Evolutionary conservation across 164 flowering plant species (phyloP), one percentile per base, ranked within the genome.

Genomic region (Buxus sempervirens): DNA sequence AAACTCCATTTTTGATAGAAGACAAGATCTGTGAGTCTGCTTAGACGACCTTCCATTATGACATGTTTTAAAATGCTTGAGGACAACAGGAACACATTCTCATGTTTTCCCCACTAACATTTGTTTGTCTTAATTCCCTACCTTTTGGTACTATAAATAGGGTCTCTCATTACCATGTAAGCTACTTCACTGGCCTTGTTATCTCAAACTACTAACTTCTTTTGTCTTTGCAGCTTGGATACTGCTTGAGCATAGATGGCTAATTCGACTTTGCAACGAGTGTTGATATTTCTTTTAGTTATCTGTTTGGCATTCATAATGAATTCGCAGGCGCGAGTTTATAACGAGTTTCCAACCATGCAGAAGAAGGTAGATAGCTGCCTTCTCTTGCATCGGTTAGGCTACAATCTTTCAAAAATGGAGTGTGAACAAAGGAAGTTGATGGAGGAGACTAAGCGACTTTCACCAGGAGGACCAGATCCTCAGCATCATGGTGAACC

Each of bases 381-480:
- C 51, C 55, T 61, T 42, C 27, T 72, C 38, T 66, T 66, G 10
- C 70, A 27, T 18, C 66, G 61, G n/a, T 26, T 72, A 66, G 66
- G 56, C 42, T 1, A 18, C 28, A 49, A 72, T 41, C 22, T 36
- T 21, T 16, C 14, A 20, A 66, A 65, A 49, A 59, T 22, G 41
- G 38, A 48, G 65, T 32, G 49, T 21, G 23, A 58, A 26, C 7
- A 51, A 51, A 65, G 69, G 42, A 65, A 61, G 61, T 12, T 1
- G 28, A 42, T 66, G 54, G 21, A 36, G 42, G 60, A 36, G 23
- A 51, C 55, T 2, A 36, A 53, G 1, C 19, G 70, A 62, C 57
- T 27, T 27, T 66, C 63, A 57, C 75, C 71, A 13, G 66, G 25
- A 38, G 71, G 71, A 15, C 55, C 55, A 1, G 55, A 63, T 48